These are phyloP conservation scores for Piper longum DNA, from an alignment of 164 flowering plant species.

Conservation along the genomic window DNA sequence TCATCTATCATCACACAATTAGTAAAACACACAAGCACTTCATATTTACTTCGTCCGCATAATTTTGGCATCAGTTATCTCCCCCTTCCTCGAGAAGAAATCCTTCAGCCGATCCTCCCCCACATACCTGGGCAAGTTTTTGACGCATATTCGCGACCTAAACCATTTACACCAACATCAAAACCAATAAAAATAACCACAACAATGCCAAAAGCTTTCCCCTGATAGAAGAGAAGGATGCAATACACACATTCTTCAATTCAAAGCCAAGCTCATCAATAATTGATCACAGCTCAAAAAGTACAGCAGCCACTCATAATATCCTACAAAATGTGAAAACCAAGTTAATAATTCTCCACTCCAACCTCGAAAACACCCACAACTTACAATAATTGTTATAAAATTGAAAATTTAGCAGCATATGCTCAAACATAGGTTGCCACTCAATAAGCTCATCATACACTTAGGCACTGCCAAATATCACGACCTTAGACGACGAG, in stretches of 20 bases:
- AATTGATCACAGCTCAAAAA: slow-evolving; percentile 30
- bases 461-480: no score
- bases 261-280: slow-evolving; percentile 4
- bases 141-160: slow-evolving; percentile 89
- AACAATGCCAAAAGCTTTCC: no score
- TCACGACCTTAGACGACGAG: no score
- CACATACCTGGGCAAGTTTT: slow-evolving; percentile 63
- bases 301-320: slow-evolving; percentile 19
- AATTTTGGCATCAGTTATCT: slow-evolving; percentile 77
- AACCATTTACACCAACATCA: not conserved
- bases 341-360: no score
- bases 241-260: not conserved
- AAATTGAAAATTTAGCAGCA: no score
- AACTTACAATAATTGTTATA: no score
- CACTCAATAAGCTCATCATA: no score
- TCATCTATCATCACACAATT: not conserved
- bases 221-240: no score
- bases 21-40: not conserved
- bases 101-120: slow-evolving; percentile 68
- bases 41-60: slow-evolving; percentile 51
- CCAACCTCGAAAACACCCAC: no score
- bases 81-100: slow-evolving; percentile 79
- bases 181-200: not conserved
- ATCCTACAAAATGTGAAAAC: no score
- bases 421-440: no score